Evolutionary conservation across 2,329 filamentous ascomycete species (phyloP).

Genomic region (Colletotrichum magnum): DNA sequence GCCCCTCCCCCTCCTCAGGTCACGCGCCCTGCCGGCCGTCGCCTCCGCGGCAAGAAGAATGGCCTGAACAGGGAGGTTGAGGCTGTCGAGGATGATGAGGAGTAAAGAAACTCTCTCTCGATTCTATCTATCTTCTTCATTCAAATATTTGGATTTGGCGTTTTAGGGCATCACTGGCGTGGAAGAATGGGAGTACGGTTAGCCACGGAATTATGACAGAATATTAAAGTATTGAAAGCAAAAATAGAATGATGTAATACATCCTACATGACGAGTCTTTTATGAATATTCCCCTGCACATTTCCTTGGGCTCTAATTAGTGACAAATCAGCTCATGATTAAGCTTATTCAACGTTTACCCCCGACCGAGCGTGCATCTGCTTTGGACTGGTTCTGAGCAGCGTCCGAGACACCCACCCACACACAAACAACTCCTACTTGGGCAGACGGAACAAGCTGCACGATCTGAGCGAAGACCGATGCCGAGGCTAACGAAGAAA

Average conservation of each 20-base stretch:
- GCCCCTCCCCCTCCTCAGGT: conserved; percentile 29
- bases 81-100: neutral
- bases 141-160: conserved; percentile 21
- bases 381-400: too few relatives aligned
- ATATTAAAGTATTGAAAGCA: conserved; percentile 7
- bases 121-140: too few relatives aligned
- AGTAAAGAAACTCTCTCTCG: neutral
- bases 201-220: neutral
- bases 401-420: neutral
- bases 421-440: neutral
- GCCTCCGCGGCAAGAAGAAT: conserved; percentile 26
- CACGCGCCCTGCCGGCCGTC: conserved; percentile 11
- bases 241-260: conserved; percentile 27
- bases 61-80: neutral
- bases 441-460: neutral
- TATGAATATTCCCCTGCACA: neutral
- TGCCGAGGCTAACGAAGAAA: too few relatives aligned
- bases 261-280: neutral
- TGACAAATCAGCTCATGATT: neutral
- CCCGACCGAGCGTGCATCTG: neutral
- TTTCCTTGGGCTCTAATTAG: neutral
- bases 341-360: neutral
- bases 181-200: neutral
- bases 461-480: neutral
- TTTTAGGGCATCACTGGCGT: conserved; percentile 25